A percentile compares a stretch with the other conserved stretches of the same genome.
phyloP scores from a whole-genome alignment of 176 grass and related monocot species.

The Aegilops bicornis region DNA sequence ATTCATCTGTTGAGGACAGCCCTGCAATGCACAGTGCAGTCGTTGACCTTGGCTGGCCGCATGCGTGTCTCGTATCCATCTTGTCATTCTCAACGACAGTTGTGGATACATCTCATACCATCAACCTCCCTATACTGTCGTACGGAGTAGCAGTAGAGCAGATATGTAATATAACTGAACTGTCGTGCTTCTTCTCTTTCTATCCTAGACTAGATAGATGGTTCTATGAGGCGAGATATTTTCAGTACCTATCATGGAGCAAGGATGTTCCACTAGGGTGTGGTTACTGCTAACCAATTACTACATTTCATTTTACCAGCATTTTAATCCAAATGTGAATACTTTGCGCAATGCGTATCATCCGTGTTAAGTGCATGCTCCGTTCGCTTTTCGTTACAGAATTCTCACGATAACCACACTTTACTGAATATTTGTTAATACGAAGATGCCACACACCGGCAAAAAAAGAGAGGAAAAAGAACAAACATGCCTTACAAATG shows the following conservation, averaged over 20 bases:
- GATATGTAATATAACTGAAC: neutral
- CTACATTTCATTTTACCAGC: neutral
- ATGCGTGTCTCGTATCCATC: neutral
- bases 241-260: neutral
- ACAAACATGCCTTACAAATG: neutral
- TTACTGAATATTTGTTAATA: neutral
- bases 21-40: neutral
- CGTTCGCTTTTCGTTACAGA: neutral
- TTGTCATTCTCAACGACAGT: neutral
- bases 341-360: too few relatives aligned
- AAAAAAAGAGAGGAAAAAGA: neutral
- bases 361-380: too few relatives aligned
- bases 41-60: neutral
- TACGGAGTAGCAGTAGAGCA: neutral
- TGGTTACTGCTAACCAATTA: neutral
- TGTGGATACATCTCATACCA: neutral
- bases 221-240: neutral
- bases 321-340: too few relatives aligned
- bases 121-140: neutral
- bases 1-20: neutral
- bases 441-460: too few relatives aligned
- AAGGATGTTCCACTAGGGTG: neutral
- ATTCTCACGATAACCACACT: neutral
- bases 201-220: too few relatives aligned
- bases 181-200: neutral